Evolutionary conservation across 2,329 filamentous ascomycete genomes (phyloP).

Genomic region (Nemania diffusa): DNA sequence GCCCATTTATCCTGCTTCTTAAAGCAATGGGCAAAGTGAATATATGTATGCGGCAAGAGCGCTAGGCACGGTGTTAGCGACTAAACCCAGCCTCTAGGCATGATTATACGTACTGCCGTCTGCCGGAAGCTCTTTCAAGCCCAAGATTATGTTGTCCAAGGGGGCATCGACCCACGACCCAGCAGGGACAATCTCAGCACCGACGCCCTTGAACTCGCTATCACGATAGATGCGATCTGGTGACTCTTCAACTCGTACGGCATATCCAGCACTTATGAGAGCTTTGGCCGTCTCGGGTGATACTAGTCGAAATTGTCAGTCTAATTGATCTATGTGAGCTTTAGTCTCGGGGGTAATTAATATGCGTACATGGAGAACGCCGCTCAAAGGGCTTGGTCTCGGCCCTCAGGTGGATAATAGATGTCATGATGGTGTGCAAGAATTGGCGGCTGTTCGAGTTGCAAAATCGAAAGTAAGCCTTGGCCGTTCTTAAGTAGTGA

Average conservation of each 20-base stretch:
- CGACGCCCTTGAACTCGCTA: constrained; percentile 16
- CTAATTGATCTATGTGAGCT: constrained; percentile 18
- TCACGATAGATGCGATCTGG: constrained; percentile 19
- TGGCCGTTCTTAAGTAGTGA: constrained; percentile 1
- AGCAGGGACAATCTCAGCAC: constrained; percentile 20
- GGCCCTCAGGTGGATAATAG: constrained; percentile 24
- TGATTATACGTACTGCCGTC: constrained; percentile 5
- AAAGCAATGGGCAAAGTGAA: constrained; percentile 18
- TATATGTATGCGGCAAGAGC: constrained; percentile 12
- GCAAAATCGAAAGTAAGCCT: constrained; percentile 4
- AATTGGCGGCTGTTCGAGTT: constrained; percentile 13
- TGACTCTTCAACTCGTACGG: constrained; percentile 9
- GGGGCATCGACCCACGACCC: constrained; percentile 22
- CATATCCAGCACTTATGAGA: constrained; percentile 23
- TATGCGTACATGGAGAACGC: constrained; percentile 21
- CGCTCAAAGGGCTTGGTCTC: constrained; percentile 29
- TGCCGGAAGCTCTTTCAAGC: constrained; percentile 27
- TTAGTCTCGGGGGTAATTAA: constrained; percentile 5
- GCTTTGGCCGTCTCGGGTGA: constrained; percentile 24
- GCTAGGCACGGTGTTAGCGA: constrained; percentile 10
- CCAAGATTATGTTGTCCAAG: constrained; percentile 17
- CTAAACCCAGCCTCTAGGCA: background rate
- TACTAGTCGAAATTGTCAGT: constrained; percentile 20
- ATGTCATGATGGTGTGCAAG: constrained; percentile 14
- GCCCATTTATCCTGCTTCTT: constrained; percentile 24